Conservation (phyloP, 768 basidiomycete species). For the Russula lepida region DNA sequence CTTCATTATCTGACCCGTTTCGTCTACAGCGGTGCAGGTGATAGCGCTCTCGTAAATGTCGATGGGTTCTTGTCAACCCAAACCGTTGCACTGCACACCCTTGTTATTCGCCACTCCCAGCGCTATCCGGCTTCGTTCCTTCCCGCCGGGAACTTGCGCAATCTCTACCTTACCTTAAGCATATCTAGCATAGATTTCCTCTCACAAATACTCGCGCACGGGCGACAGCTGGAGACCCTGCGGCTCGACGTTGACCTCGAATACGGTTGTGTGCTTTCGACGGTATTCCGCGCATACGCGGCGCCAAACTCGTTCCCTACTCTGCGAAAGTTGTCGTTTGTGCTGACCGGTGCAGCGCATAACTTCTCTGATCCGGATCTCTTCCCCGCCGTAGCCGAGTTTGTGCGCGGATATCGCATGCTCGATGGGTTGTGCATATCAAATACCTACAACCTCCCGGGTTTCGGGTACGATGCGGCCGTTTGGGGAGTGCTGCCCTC, state of each 20-base stretch:
- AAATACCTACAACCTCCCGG: slow-evolving; percentile 32
- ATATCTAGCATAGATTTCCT: slow-evolving; percentile 43
- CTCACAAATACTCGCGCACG: slow-evolving; percentile 50
- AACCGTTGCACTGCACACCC: slow-evolving; percentile 10
- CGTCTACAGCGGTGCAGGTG: slow-evolving; percentile 23
- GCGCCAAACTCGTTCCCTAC: slow-evolving; percentile 40
- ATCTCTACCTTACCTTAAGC: slow-evolving; percentile 49
- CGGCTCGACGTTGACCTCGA: slow-evolving; percentile 45
- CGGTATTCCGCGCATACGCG: slow-evolving; percentile 39
- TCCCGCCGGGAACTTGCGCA: slow-evolving; percentile 54
- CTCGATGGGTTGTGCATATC: slow-evolving; percentile 48
- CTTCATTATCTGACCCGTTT: slow-evolving; percentile 30
- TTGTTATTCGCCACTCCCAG: slow-evolving; percentile 8
- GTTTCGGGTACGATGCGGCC: slow-evolving; percentile 58
- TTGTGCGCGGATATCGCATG: slow-evolving; percentile 46
- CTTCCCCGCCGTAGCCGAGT: slow-evolving; percentile 61
- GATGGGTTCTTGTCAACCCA: slow-evolving; percentile 35
- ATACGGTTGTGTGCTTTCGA: slow-evolving; percentile 29
- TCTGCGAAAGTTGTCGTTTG: slow-evolving; percentile 55
- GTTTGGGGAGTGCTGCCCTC: slow-evolving; percentile 65
- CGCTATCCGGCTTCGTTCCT: slow-evolving; percentile 45
- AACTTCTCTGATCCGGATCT: slow-evolving; percentile 46
- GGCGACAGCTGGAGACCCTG: slow-evolving; percentile 56
- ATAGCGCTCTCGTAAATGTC: slow-evolving; percentile 34
- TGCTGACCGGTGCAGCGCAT: slow-evolving; percentile 23